Conservation (phyloP, 768 basidiomycete species). For the Holtermanniella nyarrowii region DNA sequence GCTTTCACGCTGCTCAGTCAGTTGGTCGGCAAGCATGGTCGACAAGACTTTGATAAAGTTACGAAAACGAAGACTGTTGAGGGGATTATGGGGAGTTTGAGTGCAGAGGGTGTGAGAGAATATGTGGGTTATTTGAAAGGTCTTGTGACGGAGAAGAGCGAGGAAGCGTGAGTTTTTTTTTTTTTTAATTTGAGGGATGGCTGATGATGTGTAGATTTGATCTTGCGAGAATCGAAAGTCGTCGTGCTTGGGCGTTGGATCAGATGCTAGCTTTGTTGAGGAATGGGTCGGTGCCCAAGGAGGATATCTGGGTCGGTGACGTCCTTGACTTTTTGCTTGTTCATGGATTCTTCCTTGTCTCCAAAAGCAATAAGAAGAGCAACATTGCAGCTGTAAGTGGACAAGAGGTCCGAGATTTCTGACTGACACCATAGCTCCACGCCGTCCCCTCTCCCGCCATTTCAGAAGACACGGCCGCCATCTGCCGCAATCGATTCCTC, state of each 20-base stretch:
- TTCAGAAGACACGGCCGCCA: conserved; percentile 59
- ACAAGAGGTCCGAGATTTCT: neutral
- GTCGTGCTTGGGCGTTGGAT: conserved; percentile 73
- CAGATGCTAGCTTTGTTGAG: conserved; percentile 69
- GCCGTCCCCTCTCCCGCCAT: conserved; percentile 56
- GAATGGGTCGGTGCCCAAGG: conserved; percentile 65
- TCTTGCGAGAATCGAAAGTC: conserved; percentile 36
- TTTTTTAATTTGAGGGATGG: neutral
- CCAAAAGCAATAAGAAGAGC: conserved; percentile 63
- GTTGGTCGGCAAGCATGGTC: conserved; percentile 70
- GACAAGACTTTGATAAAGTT: conserved; percentile 77
- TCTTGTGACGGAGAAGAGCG: conserved; percentile 45
- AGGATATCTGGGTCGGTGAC: conserved; percentile 62
- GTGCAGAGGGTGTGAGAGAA: conserved; percentile 58
- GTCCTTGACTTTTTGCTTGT: conserved; percentile 73
- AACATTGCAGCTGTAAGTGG: conserved; percentile 52
- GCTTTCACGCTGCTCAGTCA: conserved; percentile 79
- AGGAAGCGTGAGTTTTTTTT: conserved; percentile 43
- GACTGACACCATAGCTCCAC: conserved; percentile 48
- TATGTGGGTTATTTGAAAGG: conserved; percentile 65
- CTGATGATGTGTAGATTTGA: conserved; percentile 21
- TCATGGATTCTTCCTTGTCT: conserved; percentile 67
- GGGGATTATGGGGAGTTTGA: conserved; percentile 64
- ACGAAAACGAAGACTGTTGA: conserved; percentile 91
- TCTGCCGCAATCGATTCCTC: conserved; percentile 61